Percentiles rank a stretch among this genome's conserved stretches.
Evolutionary conservation across 2,329 filamentous ascomycete species (phyloP).

Genomic region (Claviceps africana): DNA sequence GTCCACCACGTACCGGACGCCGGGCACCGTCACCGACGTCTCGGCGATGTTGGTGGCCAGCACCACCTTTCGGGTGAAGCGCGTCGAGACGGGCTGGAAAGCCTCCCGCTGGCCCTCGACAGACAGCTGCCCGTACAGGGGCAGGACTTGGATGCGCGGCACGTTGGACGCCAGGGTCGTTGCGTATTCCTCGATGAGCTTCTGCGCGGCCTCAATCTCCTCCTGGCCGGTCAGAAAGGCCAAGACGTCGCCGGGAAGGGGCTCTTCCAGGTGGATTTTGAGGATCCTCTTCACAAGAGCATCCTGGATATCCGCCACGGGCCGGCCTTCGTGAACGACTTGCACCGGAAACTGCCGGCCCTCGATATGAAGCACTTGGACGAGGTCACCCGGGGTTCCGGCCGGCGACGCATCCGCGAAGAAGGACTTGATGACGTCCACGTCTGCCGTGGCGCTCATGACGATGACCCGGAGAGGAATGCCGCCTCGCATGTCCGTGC

Average conservation of each 20-base stretch:
- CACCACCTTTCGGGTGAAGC: slow-evolving; percentile 75
- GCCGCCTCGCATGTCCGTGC: slow-evolving; percentile 52
- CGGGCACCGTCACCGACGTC: slow-evolving; percentile 89
- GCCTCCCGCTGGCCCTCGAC: slow-evolving; percentile 76
- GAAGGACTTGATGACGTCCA: slow-evolving; percentile 63
- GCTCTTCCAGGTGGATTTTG: slow-evolving; percentile 73
- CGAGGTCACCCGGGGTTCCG: slow-evolving; percentile 6
- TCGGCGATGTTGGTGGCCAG: slow-evolving; percentile 97
- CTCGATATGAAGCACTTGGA: slow-evolving; percentile 51
- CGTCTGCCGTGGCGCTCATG: slow-evolving; percentile 94
- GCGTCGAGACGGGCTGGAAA: slow-evolving; percentile 59
- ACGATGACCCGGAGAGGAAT: slow-evolving; percentile 75
- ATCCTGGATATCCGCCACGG: slow-evolving; percentile 71
- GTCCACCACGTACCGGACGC: slow-evolving; percentile 83
- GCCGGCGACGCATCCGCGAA: slow-evolving; percentile 35
- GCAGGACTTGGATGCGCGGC: slow-evolving; percentile 58
- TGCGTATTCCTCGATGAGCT: slow-evolving; percentile 68
- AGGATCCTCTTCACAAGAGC: slow-evolving; percentile 70
- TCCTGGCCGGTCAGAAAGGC: slow-evolving; percentile 90
- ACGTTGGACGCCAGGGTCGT: slow-evolving; percentile 57
- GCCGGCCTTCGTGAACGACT: slow-evolving; percentile 56
- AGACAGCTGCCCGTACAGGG: slow-evolving; percentile 80
- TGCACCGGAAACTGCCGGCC: slow-evolving; percentile 81
- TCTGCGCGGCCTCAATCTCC: slow-evolving; percentile 71
- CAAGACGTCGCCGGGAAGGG: slow-evolving; percentile 84